Evolutionary conservation across 768 basidiomycete species (phyloP).

Genomic region (Auriscalpium microsporum): DNA sequence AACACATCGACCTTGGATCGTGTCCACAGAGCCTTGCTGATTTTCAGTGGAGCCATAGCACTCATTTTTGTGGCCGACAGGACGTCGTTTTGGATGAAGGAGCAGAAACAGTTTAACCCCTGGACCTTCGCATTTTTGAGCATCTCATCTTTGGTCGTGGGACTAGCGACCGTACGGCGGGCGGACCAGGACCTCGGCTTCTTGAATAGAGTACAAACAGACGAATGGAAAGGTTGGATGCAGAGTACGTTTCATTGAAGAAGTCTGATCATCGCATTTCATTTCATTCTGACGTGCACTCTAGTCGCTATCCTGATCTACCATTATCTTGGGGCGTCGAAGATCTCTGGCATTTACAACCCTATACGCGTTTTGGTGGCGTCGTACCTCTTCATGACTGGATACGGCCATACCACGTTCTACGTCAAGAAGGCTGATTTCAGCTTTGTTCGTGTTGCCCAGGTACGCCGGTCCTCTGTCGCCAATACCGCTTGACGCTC

Average conservation of each 20-base stretch:
- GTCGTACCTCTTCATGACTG: constrained; percentile 87
- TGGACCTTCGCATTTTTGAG: constrained; percentile 59
- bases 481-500: background rate
- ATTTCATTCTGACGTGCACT: background rate
- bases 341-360: constrained; percentile 89
- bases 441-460: constrained; percentile 66
- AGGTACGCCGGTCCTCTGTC: constrained; percentile 32
- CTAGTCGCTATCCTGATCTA: constrained; percentile 86
- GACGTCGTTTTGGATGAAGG: constrained; percentile 82
- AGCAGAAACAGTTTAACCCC: constrained; percentile 75
- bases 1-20: no score
- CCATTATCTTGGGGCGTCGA: constrained; percentile 85
- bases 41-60: constrained; percentile 59
- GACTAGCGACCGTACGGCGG: constrained; percentile 56
- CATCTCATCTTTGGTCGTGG: constrained; percentile 43
- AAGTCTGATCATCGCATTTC: background rate
- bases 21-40: constrained; percentile 18
- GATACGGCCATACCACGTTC: constrained; percentile 83
- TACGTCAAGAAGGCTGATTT: constrained; percentile 89
- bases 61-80: constrained; percentile 76
- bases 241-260: constrained; percentile 49
- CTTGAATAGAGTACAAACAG: constrained; percentile 86
- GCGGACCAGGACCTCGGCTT: constrained; percentile 81
- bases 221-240: constrained; percentile 99
- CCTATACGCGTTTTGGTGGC: constrained; percentile 84